phyloP scores from a whole-genome alignment of 2,329 filamentous ascomycete species.

The Penicillium vulpinum region DNA sequence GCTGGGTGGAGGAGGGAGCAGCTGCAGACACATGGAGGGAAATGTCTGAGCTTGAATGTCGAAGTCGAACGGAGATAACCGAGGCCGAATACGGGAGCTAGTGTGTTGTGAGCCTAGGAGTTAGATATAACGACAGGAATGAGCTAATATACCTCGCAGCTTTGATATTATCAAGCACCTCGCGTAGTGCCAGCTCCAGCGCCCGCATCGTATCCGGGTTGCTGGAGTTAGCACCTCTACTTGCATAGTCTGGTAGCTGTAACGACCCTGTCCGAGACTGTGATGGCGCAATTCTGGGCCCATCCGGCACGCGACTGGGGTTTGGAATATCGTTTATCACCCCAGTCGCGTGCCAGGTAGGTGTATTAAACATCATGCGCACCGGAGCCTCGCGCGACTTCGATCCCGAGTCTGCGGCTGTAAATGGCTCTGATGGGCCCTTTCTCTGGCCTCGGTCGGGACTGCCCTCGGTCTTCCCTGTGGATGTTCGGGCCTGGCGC shows the following conservation, averaged over 20 bases:
- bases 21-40: conserved; percentile 77
- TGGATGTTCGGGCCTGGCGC: conserved; percentile 71
- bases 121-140: neutral
- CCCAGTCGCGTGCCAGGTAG: conserved; percentile 74
- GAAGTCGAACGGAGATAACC: conserved; percentile 66
- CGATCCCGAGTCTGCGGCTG: conserved; percentile 36
- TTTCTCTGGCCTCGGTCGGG: conserved; percentile 60
- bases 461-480: conserved; percentile 56
- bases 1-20: conserved; percentile 76
- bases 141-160: conserved; percentile 69
- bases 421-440: conserved; percentile 33
- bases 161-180: conserved; percentile 76
- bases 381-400: conserved; percentile 40
- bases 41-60: conserved; percentile 84
- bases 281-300: conserved; percentile 35
- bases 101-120: conserved; percentile 10
- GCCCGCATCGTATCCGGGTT: conserved; percentile 82
- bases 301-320: conserved; percentile 47
- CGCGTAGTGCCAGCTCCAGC: conserved; percentile 79
- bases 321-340: conserved; percentile 73
- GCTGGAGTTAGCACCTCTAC: conserved; percentile 63
- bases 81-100: conserved; percentile 47
- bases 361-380: conserved; percentile 57
- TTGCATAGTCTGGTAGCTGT: conserved; percentile 53
- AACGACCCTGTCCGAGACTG: conserved; percentile 35